Evolutionary conservation across 2,329 filamentous ascomycete genomes (phyloP).

Genomic region (Cytospora leucostoma): DNA sequence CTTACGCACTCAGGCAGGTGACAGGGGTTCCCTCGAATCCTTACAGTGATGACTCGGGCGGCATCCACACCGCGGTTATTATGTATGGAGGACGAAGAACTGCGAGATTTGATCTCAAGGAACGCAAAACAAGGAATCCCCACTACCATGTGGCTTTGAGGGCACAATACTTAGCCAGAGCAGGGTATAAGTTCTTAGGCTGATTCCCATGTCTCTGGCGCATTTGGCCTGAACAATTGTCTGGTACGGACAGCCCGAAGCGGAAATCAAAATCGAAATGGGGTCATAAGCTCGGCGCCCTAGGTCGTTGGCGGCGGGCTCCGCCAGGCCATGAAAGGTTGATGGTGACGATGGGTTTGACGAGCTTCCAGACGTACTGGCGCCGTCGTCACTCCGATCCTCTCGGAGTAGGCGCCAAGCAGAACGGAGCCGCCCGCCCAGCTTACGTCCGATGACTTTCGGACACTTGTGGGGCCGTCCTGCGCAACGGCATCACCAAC

Average conservation of each 20-base stretch:
- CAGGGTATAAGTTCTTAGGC: not conserved
- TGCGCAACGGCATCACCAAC: not conserved
- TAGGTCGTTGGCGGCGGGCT: not conserved
- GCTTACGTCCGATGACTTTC: not conserved
- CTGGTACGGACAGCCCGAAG: conserved; percentile 4
- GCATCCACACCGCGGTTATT: not conserved
- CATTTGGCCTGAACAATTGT: not conserved
- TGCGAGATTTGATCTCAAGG: not conserved
- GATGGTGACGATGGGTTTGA: not conserved
- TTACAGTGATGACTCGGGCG: not conserved
- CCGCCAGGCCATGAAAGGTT: not conserved
- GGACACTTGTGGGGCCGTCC: not conserved
- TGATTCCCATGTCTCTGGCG: not conserved
- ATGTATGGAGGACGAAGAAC: not conserved
- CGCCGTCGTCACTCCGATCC: not conserved
- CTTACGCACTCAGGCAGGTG: conserved; percentile 11
- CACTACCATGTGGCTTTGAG: conserved; percentile 7
- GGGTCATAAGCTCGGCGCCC: not conserved
- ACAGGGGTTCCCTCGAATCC: not conserved
- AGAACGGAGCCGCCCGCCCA: not conserved
- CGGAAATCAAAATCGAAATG: not conserved
- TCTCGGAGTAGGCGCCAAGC: not conserved
- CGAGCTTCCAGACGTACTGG: not conserved
- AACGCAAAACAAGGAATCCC: not conserved
- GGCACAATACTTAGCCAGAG: conserved; percentile 4